Base-by-base conservation (phyloP, 225 moss, liverwort and hornwort genomes). In the Thuidium tamariscinum region DNA sequence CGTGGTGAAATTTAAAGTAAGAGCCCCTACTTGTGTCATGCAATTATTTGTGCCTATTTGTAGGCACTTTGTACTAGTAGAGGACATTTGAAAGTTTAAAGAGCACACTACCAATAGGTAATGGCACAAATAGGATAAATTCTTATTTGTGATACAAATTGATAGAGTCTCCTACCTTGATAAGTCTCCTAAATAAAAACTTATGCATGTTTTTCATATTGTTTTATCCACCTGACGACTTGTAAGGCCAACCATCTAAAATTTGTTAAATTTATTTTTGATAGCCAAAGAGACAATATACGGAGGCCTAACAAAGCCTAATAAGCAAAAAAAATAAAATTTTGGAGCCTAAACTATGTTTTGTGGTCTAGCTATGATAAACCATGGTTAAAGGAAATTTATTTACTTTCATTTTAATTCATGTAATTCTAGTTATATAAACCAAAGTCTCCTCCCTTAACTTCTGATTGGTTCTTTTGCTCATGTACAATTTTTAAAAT, bases 401-500 rank as follows among this genome's bases (percentile, higher is more conserved):
- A 29, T 44, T 26, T 26, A 0, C 21, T 21, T 36, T 66, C 21
- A 37, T 21, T 36, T 66, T 37, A 11, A 37, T 37, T 66, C 21
- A 36, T 66, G 12, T 21, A 21, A 20, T 18, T 19, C 10, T 64
- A 19, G 10, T 64, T 2, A 64, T 18, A 18, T 64, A 4, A n/a
- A 64, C 1, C 18, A 17, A 34, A 10, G 64, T 19, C 19, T 64
- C 18, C 5, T 64, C 18, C n/a, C 3, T 19, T 10, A 64, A 34
- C 3, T 19, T n/a, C 3, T 19, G 18, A 3, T n/a, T n/a, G 5
- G 1, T 19, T 7, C 18, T n/a, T 64, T 37, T 17, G 21, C n/a
- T n/a, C n/a, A n/a, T n/a, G 11, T 11, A 21, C 0, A 21, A 21
- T 11, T 10, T 1, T 19, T 5, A 3, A 6, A 29, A 61, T 5